These are phyloP conservation scores for Hebeloma cylindrosporum DNA, from an alignment of 768 basidiomycete species.

Conservation along the genomic window DNA sequence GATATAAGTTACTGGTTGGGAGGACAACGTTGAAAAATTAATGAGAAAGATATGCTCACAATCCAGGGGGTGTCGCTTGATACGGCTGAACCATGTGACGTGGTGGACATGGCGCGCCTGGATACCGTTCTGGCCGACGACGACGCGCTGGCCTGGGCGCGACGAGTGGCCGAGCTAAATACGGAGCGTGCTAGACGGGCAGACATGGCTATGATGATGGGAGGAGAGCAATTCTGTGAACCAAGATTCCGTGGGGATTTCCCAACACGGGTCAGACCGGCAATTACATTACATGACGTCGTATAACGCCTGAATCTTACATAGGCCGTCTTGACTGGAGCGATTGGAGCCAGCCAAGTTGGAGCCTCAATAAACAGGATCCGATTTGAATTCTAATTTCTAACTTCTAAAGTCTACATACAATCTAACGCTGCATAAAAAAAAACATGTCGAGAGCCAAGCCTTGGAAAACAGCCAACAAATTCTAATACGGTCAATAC, in stretches of 20 bases:
- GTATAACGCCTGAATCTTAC: conserved; percentile 12
- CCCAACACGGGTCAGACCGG: conserved; percentile 40
- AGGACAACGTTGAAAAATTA: conserved; percentile 8
- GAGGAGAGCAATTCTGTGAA: conserved; percentile 10
- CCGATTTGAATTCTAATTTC: too few relatives aligned
- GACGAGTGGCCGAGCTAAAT: conserved; percentile 34
- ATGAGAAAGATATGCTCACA: too few relatives aligned
- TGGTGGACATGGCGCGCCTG: conserved; percentile 34
- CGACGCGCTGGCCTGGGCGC: conserved; percentile 27
- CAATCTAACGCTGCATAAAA: too few relatives aligned
- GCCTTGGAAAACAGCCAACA: too few relatives aligned
- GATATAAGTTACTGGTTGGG: conserved; percentile 7
- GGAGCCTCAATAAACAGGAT: too few relatives aligned
- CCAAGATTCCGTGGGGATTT: conserved; percentile 22
- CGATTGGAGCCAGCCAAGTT: too few relatives aligned
- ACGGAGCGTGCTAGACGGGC: conserved; percentile 37
- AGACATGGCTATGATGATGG: conserved; percentile 20
- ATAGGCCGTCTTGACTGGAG: too few relatives aligned
- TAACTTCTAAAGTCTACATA: too few relatives aligned
- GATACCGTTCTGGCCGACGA: conserved; percentile 26
- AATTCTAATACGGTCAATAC: neutral
- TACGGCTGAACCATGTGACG: conserved; percentile 35
- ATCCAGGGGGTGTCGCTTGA: conserved; percentile 46
- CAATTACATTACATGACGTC: conserved; percentile 18
- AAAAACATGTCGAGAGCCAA: too few relatives aligned